Base-by-base conservation (phyloP, 305 asterid genomes). In the Rubia balearica region DNA sequence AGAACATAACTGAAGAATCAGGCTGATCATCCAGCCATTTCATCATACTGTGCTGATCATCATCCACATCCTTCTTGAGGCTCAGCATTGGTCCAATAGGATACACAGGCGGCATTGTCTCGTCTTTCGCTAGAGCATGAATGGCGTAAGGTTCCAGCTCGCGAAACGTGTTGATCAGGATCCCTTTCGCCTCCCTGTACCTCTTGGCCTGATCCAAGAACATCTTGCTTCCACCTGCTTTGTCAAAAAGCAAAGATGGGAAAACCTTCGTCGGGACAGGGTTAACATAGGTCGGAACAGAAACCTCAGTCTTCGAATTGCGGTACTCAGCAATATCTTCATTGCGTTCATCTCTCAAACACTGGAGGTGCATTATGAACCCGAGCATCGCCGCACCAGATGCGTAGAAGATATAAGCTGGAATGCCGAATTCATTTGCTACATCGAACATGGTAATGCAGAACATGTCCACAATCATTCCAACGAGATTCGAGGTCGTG, bases 261-360 rank as follows among this genome's bases (percentile, higher is more conserved):
- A 74, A 65, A 21, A 74, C 69, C 3, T 56, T 51, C 43, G 59
- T 56, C 4, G 73, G 78, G 45, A 74, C 69, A 0, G 78, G 78
- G 6, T 60, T 48, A 21, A 21, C 3, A 8, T 45, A 74, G 16
- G 61, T 22, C 10, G 78, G 73, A 48, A 33, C 17, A 22, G 53
- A 21, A 1, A 68, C 11, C 12, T 48, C 73, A 7, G 17, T 22
- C 21, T 57, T 27, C 22, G 43, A 41, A 41, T 22, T 22, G 55
- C 46, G 45, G 16, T 40, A 71, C 8, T 40, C 68, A 11, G 64
- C 17, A 0, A 33, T 19, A 14, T 71, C 67, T 43, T 40, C 24
- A 14, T 45, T n/a, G 21, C 24, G 12, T 9, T 59, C 60, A 41
- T 71, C 74, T 22, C 41, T 21, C 45, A 71, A 51, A 36, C 40